A percentile compares a stretch with the other conserved stretches of the same genome.
Conservation (phyloP, 371 early-diverging fungal genomes). For the Mortierella sp. region DNA sequence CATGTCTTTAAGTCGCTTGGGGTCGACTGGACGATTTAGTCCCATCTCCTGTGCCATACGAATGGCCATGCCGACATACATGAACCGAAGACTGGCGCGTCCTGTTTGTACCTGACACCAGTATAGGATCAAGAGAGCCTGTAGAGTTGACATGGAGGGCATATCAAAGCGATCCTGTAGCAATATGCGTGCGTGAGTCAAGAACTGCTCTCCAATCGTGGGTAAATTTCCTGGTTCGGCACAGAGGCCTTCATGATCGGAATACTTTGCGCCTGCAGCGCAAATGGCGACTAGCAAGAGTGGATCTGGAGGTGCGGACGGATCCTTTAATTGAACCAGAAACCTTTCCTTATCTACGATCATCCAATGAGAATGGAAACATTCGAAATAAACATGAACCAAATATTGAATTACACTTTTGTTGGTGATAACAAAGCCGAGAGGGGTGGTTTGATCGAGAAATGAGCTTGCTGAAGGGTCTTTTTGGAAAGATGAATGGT, state of each 20-base stretch:
- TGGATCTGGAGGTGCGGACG: slow-evolving; percentile 60
- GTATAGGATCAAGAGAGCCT: slow-evolving; percentile 70
- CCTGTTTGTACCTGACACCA: slow-evolving; percentile 73
- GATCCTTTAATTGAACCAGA: slow-evolving; percentile 59
- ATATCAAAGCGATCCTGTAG: slow-evolving; percentile 71
- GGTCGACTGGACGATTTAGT: slow-evolving; percentile 60
- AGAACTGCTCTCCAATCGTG: slow-evolving; percentile 68
- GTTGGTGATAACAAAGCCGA: slow-evolving; percentile 52
- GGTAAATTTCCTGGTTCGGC: slow-evolving; percentile 61
- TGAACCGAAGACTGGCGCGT: slow-evolving; percentile 68
- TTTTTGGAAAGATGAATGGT: slow-evolving; percentile 64
- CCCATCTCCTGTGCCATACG: slow-evolving; percentile 77
- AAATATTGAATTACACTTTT: slow-evolving; percentile 58
- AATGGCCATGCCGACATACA: slow-evolving; percentile 71
- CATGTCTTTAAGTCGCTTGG: slow-evolving; percentile 61
- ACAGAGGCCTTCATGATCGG: slow-evolving; percentile 64
- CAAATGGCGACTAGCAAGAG: slow-evolving; percentile 68
- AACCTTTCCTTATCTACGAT: slow-evolving; percentile 68
- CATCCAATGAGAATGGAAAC: slow-evolving; percentile 68
- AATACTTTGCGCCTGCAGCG: slow-evolving; percentile 72
- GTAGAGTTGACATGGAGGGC: slow-evolving; percentile 67
- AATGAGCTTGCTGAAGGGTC: slow-evolving; percentile 58
- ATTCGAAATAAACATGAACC: slow-evolving; percentile 68
- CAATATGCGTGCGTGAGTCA: slow-evolving; percentile 68
- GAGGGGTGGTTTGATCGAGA: slow-evolving; percentile 44